Base-by-base conservation (phyloP, 345 rosid species). In the Reutealis trisperma region DNA sequence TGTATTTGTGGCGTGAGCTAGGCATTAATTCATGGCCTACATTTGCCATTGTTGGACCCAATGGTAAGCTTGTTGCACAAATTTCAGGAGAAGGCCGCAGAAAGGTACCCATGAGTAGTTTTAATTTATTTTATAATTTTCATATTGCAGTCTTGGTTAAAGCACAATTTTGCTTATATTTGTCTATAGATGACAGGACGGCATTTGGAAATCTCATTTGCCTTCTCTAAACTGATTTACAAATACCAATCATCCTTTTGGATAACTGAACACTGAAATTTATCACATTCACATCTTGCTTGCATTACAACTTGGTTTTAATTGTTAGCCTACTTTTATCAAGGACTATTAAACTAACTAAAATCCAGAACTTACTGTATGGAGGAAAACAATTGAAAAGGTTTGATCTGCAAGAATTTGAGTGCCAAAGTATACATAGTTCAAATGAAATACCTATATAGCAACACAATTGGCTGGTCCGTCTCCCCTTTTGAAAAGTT, bases 11-110 rank as follows among this genome's bases (percentile, higher is more conserved):
- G 99, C 87, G 87, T 80, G 93, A 93, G 84, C 88, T 95, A 42
- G 99, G 99, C 44, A 77, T 95, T 72, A 95, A 84, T 85, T 95
- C 98, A 41, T 95, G 99, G 99, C 98, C 99, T 61, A 95, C 99
- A 75, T 95, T 91, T 88, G 90, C 90, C 77, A 74, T 95, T 73
- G 83, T 93, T 63, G 95, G 94, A 68, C 99, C 99, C 75, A 90
- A 82, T 75, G 99, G 99, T 69, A 89, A 87, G 86, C 82, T 95
- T 69, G 79, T 95, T 67, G 99, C 94, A 75, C 98, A 90, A 76
- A 70, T 95, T 73, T 73, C 97, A 25, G 98, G 99, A 67, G 99
- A 95, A 90, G 97, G 97, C 61, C 98, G 69, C 72, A 82, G 89
- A 74, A 89, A 89, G 94, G 98, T 95, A 91, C 78, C 61, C 59